Base-by-base conservation (phyloP, 345 rosid genomes). In the Syzygium jambos region DNA sequence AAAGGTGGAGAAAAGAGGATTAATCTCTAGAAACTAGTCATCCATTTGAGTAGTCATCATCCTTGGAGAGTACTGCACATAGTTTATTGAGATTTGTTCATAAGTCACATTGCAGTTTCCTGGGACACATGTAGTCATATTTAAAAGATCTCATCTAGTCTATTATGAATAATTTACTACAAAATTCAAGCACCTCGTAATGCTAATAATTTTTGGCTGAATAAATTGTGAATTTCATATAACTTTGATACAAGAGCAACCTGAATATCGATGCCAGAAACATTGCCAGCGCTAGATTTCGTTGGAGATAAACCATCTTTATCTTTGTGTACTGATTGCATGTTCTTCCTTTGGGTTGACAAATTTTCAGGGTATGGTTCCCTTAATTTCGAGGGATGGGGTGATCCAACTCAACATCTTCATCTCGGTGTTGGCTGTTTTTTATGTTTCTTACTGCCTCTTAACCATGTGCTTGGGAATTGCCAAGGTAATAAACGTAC, bases 391-490 rank as follows among this genome's bases (percentile, higher is more conserved):
- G 51, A 87, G 89, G 52, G 87, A 88, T 12, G 91, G 91, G 52
- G 89, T 9, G 11, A 68, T 87, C 86, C 90, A 90, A 53, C 91
- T 90, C 19, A 87, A 87, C 46, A 63, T 88, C 52, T 87, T 90
- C 85, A 87, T 88, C 63, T 88, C 89, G 15, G 85, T 85, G 63
- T 88, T 90, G 52, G 91, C 91, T 16, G 86, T 88, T 25, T 87
- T 87, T 85, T 89, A 90, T 84, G 84, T 90, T 63, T 51, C 86
- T 21, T 88, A 88, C 68, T 90, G 89, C 63, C 51, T 87, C 23
- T 65, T 88, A 21, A 88, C 90, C 29, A 90, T 88, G 90, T 88
- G 56, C 85, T 89, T 90, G 46, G 90, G 91, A 38, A 65, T 52
- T 46, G 91, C 89, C 34, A 88, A 86, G 91, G 91, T 90, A 82